Base-by-base conservation (phyloP, 441 rosid species). In the Geranium incanum region DNA sequence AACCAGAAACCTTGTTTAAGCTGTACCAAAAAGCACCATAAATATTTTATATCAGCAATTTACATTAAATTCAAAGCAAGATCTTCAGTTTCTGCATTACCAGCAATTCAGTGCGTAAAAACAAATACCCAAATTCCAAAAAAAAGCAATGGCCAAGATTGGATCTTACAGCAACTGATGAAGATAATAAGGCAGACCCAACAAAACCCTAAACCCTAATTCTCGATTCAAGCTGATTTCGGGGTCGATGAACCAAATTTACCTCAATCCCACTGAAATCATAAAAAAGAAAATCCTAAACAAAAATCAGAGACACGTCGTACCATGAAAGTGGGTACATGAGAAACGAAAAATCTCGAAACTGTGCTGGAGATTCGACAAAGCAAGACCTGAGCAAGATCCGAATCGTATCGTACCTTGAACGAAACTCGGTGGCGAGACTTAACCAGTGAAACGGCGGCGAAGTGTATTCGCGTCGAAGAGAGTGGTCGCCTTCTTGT, bases 201-300 rank as follows among this genome's bases (percentile, higher is more conserved):
- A 6, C 73, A 76, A 78, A 80, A 73, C 78, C 82, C 77, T 75
- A 80, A 80, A 81, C 85, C 87, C 84, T 71, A 75, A 66, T 11
- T 71, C 50, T 59, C 57, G 18, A 66, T 73, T 65, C 68, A 73
- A 23, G 15, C 33, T 0, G 19, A 41, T 9, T 37, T 15, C 50
- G 0, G n/a, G 0, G 15, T 1, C 45, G 5, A 1, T 6, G 9
- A 62, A 18, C 70, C 21, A 39, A 57, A 37, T 5, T 45, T 15
- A 43, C 19, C 13, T 62, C 74, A 77, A 72, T 12, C 23, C 21
- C 16, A 52, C 7, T 36, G 16, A 66, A 63, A 3, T 12, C 16
- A 0, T 9, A 73, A 1, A 12, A 59, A 67, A 9, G 9, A 9
- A 64, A 64, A 33, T 38, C 67, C 67, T 23, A 64, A 28, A 64